Conservation (phyloP, 805 yeast genomes). For the Lachancea thermotolerans region DNA sequence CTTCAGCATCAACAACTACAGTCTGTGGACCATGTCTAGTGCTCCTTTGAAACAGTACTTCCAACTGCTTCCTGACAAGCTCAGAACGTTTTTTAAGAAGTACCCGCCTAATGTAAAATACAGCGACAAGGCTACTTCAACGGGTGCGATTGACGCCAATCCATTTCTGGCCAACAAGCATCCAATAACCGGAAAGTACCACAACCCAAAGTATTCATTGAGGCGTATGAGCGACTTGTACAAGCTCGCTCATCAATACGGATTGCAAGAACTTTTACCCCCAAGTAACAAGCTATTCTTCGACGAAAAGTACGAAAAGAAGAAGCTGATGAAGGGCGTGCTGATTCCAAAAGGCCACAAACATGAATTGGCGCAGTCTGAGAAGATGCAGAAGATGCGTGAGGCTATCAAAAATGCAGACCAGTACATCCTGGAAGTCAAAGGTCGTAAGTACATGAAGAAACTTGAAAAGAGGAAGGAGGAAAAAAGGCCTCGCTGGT, state of each 20-base stretch:
- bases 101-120: constrained; percentile 76
- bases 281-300: constrained; percentile 53
- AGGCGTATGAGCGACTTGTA: constrained; percentile 78
- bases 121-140: constrained; percentile 54
- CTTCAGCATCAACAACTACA: too few species aligned
- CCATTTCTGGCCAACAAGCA: constrained; percentile 84
- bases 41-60: constrained; percentile 32
- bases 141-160: constrained; percentile 65
- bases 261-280: constrained; percentile 76
- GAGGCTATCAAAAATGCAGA: constrained; percentile 66
- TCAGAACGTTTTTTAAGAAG: constrained; percentile 68
- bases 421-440: constrained; percentile 54
- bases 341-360: constrained; percentile 71
- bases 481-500: constrained; percentile 34
- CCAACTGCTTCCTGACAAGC: constrained; percentile 56
- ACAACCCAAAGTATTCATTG: constrained; percentile 69
- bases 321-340: constrained; percentile 71
- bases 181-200: constrained; percentile 71
- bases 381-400: constrained; percentile 51
- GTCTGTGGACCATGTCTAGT: constrained; percentile 14
- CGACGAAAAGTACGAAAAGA: constrained; percentile 65
- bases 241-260: constrained; percentile 75
- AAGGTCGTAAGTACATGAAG: constrained; percentile 46
- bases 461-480: constrained; percentile 38
- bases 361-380: constrained; percentile 63